Base-by-base conservation (phyloP, 108 stramenopile genomes). In the Aurantiochytrium sp. region DNA sequence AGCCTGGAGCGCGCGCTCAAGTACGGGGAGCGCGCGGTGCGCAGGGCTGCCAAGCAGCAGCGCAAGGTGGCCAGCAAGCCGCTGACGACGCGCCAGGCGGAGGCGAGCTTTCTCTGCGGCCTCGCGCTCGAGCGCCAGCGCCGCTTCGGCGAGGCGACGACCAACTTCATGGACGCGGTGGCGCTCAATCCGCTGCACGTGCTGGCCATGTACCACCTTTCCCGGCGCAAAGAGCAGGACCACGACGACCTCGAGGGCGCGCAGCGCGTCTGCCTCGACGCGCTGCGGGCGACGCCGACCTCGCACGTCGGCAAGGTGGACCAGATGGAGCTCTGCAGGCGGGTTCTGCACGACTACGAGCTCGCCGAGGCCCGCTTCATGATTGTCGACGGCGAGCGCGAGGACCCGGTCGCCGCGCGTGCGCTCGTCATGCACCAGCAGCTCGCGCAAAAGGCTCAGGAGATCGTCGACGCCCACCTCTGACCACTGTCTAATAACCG, bases 381-480 rank as follows among this genome's bases (percentile, higher is more conserved):
- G 59, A 65, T 65, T 3, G 59, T 65, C 19, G 59, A 65, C 19
- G 59, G 59, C 24, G 59, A 81, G 39, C 42, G 73, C 73, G 73
- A 41, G 6, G 73, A 81, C 45, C 73, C 73, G 6, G 73, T 24
- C 12, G 73, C 73, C 6, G 73, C 73, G 1, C 73, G 73, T 22
- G 39, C 73, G 21, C 73, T 81, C 27, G 73, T 81, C 39, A 81
- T 81, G 73, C 73, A 81, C 45, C 73, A 81, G 73, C 36, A 81
- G 45, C 73, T 81, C 17, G 73, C 73, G 45, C 73, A 81, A 4
- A 41, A 48, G 42, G 73, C 73, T 12, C 73, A 81, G 45, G 36
- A 41, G 42, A 15, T 2, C 24, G 10, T 65, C 3, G 59, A 52
- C 50, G 59, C n/a, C 34, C 10, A 30, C 8, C 1, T 34, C 34